Conservation (phyloP, 225 moss, liverwort and hornwort species). For the Antitrichia curtipendula region DNA sequence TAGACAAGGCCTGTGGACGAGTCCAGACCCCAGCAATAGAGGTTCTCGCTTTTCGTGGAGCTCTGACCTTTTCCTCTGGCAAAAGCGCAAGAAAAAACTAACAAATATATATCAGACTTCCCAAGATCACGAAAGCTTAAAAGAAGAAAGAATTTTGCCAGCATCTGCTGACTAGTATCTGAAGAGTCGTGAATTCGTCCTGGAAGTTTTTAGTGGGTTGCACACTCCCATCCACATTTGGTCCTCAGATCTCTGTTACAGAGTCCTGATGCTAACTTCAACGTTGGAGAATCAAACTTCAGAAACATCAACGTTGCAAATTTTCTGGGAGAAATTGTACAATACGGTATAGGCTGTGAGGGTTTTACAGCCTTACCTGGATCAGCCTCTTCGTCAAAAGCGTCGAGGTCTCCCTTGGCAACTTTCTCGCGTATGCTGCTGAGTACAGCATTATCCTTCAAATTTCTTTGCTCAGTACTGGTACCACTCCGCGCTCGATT, state of each 20-base stretch:
- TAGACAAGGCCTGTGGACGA: slow-evolving; percentile 15
- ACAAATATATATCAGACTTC: neutral
- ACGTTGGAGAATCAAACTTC: neutral
- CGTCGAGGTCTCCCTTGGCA: slow-evolving; percentile 17
- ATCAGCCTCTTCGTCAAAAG: neutral
- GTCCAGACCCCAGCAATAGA: slow-evolving; percentile 39
- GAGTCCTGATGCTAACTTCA: neutral
- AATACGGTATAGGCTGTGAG: neutral
- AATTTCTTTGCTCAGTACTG: neutral
- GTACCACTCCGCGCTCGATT: slow-evolving; percentile 5
- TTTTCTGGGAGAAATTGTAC: neutral
- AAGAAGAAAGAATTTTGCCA: neutral
- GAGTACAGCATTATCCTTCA: slow-evolving; percentile 2
- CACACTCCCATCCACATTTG: neutral
- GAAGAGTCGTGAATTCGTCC: neutral
- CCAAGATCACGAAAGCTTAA: neutral
- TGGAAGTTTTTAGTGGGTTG: neutral
- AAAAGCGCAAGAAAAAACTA: neutral
- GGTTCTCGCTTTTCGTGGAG: slow-evolving; percentile 5
- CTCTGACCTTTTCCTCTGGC: neutral
- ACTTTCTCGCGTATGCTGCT: slow-evolving; percentile 15
- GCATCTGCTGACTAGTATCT: neutral
- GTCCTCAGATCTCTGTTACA: neutral
- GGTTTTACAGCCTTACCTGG: neutral
- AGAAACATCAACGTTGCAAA: neutral